Conservation (phyloP, 176 grass and related monocot species). For the Poa annua region DNA sequence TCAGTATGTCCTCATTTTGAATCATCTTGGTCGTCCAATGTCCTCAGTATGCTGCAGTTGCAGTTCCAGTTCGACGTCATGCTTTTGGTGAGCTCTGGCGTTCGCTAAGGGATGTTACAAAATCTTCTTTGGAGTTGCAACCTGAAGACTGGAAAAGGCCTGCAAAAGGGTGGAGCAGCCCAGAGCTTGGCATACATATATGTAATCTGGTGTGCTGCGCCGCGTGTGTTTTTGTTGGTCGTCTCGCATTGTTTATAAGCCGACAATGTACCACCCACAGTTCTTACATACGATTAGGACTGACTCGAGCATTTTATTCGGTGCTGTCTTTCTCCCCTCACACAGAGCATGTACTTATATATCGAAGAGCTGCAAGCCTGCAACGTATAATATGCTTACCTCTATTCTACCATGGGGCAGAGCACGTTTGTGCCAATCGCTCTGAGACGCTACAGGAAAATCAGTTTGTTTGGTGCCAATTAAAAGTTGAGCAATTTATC, state of each 20-base stretch:
- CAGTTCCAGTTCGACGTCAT: conserved; percentile 18
- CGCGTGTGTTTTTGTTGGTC: neutral
- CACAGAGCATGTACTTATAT: no score
- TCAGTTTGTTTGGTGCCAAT: neutral
- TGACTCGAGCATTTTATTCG: neutral
- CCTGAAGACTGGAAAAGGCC: neutral
- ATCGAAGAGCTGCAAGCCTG: no score
- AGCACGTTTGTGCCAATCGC: no score
- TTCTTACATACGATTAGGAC: neutral
- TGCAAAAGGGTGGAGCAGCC: neutral
- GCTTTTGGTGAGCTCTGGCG: neutral
- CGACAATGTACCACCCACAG: neutral
- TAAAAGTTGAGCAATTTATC: neutral
- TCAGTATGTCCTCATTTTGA: neutral
- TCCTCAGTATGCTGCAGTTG: conserved; percentile 24
- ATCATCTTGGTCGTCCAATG: neutral
- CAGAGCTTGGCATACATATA: neutral
- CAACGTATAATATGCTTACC: no score
- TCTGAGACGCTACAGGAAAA: no score
- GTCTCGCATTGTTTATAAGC: neutral
- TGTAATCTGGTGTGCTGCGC: neutral
- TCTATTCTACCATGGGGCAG: no score
- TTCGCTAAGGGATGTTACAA: neutral
- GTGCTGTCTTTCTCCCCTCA: neutral
- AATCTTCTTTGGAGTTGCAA: conserved; percentile 18